Evolutionary conservation across 805 yeast species (phyloP).

Genomic region (Suhomyces faveliae): DNA sequence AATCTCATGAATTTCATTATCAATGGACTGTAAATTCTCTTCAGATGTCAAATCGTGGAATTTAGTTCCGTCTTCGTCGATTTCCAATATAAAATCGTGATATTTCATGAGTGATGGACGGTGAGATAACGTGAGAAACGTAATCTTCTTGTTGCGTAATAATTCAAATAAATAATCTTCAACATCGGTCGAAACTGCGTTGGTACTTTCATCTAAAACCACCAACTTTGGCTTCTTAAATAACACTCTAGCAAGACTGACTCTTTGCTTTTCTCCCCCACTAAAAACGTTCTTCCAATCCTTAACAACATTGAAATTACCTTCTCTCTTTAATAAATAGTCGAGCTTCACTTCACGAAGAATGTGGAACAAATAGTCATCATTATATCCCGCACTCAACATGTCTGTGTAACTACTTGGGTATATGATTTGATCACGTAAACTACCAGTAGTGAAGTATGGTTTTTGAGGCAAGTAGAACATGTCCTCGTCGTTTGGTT

Average conservation of each 20-base stretch:
- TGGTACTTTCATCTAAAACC: constrained; percentile 89
- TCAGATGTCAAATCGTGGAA: constrained; percentile 65
- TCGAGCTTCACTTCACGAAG: constrained; percentile 77
- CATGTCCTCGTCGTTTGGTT: constrained; percentile 68
- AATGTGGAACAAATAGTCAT: constrained; percentile 64
- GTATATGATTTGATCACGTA: constrained; percentile 88
- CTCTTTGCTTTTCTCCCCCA: constrained; percentile 95
- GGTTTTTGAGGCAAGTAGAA: constrained; percentile 83
- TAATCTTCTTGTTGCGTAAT: constrained; percentile 65
- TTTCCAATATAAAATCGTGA: constrained; percentile 72
- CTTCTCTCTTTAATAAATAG: constrained; percentile 70
- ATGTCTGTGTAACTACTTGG: constrained; percentile 79
- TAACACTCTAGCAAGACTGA: constrained; percentile 81
- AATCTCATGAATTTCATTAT: constrained; percentile 70
- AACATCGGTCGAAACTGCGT: constrained; percentile 86
- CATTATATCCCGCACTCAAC: constrained; percentile 68
- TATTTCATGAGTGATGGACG: constrained; percentile 81
- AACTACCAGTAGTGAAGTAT: constrained; percentile 77
- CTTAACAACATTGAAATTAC: constrained; percentile 51
- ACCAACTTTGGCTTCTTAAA: constrained; percentile 81
- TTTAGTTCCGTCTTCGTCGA: constrained; percentile 44
- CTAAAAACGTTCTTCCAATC: constrained; percentile 91
- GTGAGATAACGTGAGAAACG: constrained; percentile 79
- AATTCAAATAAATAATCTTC: constrained; percentile 83
- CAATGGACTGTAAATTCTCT: constrained; percentile 64